A percentile compares a stretch with the other conserved stretches of the same genome.
These are phyloP conservation scores for Blastocrithidia nonstop DNA, from an alignment of 208 protist genomes.

Conservation along the genomic window DNA sequence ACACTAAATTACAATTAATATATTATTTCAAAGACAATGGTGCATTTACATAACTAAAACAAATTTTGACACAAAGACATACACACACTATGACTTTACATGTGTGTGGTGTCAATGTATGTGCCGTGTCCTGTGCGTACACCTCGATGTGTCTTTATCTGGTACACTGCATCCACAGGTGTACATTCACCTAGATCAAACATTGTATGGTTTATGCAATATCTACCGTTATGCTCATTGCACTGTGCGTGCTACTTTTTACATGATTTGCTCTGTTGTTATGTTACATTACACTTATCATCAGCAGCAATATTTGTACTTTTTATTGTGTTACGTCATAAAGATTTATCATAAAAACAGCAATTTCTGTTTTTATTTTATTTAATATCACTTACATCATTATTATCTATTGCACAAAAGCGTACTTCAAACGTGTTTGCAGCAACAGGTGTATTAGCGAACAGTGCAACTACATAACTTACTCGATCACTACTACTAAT, in stretches of 20 bases:
- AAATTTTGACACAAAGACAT: background rate
- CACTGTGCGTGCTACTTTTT: too few relatives aligned
- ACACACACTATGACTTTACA: background rate
- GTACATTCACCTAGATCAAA: conserved; percentile 6
- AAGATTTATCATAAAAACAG: too few relatives aligned
- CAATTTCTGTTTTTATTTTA: background rate
- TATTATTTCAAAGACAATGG: background rate
- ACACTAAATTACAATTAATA: background rate
- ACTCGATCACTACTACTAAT: too few relatives aligned
- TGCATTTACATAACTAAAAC: background rate
- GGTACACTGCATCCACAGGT: conserved; percentile 8
- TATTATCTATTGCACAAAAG: conserved; percentile 1
- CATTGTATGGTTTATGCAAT: conserved; percentile 6
- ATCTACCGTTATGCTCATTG: conserved; percentile 4
- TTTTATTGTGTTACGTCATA: too few relatives aligned
- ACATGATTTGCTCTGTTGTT: too few relatives aligned
- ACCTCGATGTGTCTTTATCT: conserved; percentile 5
- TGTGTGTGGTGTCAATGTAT: conserved; percentile 3
- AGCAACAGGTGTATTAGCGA: background rate
- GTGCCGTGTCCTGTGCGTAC: conserved; percentile 5
- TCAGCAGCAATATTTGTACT: too few relatives aligned
- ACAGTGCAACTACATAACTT: background rate
- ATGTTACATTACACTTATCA: too few relatives aligned
- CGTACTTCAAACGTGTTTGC: background rate
- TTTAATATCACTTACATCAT: background rate